Percentiles rank a stretch among this genome's conserved stretches.
These are phyloP conservation scores for Thelonectria olida DNA, from an alignment of 2,329 filamentous ascomycete genomes.

Conservation along the genomic window DNA sequence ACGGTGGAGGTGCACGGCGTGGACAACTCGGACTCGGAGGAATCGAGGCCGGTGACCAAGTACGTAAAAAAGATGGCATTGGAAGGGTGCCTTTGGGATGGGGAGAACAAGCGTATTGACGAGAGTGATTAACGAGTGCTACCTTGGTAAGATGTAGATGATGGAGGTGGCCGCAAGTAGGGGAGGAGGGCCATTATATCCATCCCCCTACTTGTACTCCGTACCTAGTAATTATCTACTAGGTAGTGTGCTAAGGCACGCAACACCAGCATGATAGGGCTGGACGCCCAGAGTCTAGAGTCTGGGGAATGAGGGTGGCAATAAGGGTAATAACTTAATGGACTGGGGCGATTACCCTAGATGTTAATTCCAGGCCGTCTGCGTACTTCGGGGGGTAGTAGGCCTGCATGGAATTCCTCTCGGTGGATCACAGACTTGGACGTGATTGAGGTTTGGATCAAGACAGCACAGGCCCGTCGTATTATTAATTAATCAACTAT, in stretches of 20 bases:
- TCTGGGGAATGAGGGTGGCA: too few species aligned
- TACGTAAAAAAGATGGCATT: conserved; percentile 53
- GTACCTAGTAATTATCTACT: background rate
- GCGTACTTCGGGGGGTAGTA: too few species aligned
- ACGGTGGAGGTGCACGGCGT: conserved; percentile 51
- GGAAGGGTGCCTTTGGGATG: conserved; percentile 51
- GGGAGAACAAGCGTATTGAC: conserved; percentile 37
- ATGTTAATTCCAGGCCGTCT: background rate
- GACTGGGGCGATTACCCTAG: background rate
- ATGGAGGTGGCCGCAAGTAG: background rate
- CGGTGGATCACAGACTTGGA: background rate
- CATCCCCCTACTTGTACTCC: background rate
- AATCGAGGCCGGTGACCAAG: conserved; percentile 50
- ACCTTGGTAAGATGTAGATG: background rate
- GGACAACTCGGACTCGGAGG: conserved; percentile 48
- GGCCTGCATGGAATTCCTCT: background rate
- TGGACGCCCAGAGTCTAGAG: too few species aligned
- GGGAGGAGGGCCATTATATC: too few species aligned
- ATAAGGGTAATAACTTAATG: background rate
- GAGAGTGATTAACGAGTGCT: conserved; percentile 2
- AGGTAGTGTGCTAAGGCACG: background rate
- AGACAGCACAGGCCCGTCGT: too few species aligned
- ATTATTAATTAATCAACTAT: too few species aligned
- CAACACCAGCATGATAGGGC: background rate
- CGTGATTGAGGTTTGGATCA: too few species aligned